Base-by-base conservation (phyloP, 1,139 yeast species). In the Scheffersomyces stambukii region DNA sequence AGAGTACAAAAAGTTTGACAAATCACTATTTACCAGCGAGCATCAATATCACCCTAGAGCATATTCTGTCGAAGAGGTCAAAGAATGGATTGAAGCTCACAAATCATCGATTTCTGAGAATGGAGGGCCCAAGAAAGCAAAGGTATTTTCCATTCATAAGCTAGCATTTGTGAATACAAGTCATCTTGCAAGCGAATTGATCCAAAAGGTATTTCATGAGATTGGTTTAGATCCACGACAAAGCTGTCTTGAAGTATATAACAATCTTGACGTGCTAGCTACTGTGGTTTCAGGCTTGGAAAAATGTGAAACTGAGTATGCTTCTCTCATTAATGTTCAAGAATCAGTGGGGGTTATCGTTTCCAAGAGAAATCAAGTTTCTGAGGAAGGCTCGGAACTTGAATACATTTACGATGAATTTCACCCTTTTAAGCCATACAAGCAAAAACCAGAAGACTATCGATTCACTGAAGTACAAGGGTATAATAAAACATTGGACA, bases 401-500 rank as follows among this genome's bases (percentile, higher is more conserved):
- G 56, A 51, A 3, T 76, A 59, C 34, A 52, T 80, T 2, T 83
- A 72, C 40, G 94, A 85, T 32, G 94, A 84, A 38, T 91, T 86
- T 50, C 94, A 84, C 53, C 96, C 97, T 0, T 88, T 81, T 52
- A 52, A 65, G 30, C 95, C 95, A 0, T 48, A 55, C 32, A 62
- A 71, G 36, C 63, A 65, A 30, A 42, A 54, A 16, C 39, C 42
- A 3, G 61, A 57, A 11, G 38, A 48, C 14, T 54, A 54, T 28
- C 57, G 57, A 29, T 54, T 69, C 24, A 52, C 63, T 3, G 54
- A 54, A 18, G 54, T 75, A 7, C 45, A 54, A 7, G 89, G 94
- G 0, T 91, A 86, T 51, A 88, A 85, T 47, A 71, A 74, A 35
- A 81, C 96, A 0, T 67, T 89, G 15, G 98, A 91, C 53, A 66